phyloP scores from a whole-genome alignment of 306 rosid species.

The Lupinus albus region DNA sequence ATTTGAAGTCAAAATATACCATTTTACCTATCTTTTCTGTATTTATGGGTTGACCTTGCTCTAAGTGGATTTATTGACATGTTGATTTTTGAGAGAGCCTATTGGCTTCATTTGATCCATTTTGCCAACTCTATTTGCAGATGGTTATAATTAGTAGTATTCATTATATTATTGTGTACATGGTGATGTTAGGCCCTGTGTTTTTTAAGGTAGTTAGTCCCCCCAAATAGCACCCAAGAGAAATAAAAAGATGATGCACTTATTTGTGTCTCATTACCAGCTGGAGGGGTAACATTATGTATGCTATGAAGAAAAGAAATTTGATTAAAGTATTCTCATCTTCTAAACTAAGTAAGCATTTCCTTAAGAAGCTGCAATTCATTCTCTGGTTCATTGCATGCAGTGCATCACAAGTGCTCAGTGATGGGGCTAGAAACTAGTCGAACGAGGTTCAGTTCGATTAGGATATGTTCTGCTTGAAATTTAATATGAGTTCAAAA shows the following conservation, averaged over 20 bases:
- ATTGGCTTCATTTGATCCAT: not conserved
- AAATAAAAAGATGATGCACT: not conserved
- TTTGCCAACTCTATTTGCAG: not conserved
- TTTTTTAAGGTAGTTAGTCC: too few relatives aligned
- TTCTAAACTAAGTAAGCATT: not conserved
- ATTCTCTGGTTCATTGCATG: not conserved
- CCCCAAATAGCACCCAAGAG: not conserved
- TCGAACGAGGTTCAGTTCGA: too few relatives aligned
- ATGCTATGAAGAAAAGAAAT: not conserved
- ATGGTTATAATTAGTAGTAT: not conserved
- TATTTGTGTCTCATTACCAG: not conserved
- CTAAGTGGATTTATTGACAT: slow-evolving; percentile 3
- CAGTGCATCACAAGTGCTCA: not conserved
- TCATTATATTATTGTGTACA: not conserved
- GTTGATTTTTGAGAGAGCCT: not conserved
- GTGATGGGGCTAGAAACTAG: not conserved
- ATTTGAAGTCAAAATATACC: not conserved
- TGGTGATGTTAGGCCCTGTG: too few relatives aligned
- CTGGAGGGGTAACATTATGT: not conserved
- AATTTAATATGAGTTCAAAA: too few relatives aligned
- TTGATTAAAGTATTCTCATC: not conserved
- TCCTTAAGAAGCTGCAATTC: not conserved
- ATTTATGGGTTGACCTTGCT: not conserved
- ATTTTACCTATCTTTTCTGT: not conserved
- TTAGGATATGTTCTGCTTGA: too few relatives aligned